Evolutionary conservation across 2,329 filamentous ascomycete species (phyloP), one percentile per base, ranked within the genome.

Genomic region (Monosporascus sp.): DNA sequence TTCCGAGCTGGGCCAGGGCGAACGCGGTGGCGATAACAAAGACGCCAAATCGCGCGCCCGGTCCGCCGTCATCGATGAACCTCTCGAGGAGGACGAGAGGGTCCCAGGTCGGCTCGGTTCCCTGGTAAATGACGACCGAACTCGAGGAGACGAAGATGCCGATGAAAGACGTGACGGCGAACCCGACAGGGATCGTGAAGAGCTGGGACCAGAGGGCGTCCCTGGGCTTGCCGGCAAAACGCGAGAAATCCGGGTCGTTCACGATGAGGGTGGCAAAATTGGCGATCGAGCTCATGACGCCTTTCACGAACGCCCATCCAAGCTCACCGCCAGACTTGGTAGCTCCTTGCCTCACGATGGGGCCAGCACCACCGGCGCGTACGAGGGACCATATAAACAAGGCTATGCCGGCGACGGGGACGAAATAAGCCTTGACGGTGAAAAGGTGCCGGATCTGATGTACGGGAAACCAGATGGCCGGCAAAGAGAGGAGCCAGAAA

Each of bases 201-300:
- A 96, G 76, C 71, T 96, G 91, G 0, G 91, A 86, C 83, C 88
- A 90, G 7, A 95, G 66, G 0, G 90, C 89, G 66, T 94, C 88
- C 19, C 74, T 79, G 1, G 90, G 90, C 66, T 86, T 90, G 20
- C 75, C 74, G 3, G 91, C 88, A 64, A 96, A 97, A 68, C 92
- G 87, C 20, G 89, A 78, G 69, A 96, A 96, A 66, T 96, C 91
- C 0, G 88, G 88, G 60, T 90, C 86, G 68, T 95, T 86, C 56
- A 87, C 80, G 61, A 96, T 94, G 36, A 96, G 79, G 0, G 91
- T 91, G 1, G 91, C 89, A 66, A 96, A 96, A 73, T 96, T 96
- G 63, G 90, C 88, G 59, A 97, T 91, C 4, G 89, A 86, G 24
- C 82, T 86, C 91, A 96, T 96, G 71, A 96, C 86, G 38, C 90